Evolutionary conservation across 2,329 filamentous ascomycete genomes (phyloP).

Genomic region (Stachybotrys echinatus): DNA sequence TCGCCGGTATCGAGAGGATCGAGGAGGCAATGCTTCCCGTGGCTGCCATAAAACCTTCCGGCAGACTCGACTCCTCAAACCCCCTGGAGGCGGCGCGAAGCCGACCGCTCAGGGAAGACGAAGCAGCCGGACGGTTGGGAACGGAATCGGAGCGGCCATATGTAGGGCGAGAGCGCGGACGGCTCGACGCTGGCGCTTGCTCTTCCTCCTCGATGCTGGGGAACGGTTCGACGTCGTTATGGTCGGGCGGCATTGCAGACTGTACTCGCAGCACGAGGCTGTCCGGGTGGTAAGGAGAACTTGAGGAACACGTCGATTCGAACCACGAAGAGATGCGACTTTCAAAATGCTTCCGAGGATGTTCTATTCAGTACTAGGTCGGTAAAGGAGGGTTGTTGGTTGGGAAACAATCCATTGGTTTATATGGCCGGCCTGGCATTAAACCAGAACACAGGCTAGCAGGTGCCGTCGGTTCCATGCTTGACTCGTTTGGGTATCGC

Average conservation of each 20-base stretch:
- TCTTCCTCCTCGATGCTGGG: constrained; percentile 12
- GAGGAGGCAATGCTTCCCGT: constrained; percentile 40
- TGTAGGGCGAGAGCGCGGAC: constrained; percentile 1
- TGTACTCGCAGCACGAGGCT: neutral
- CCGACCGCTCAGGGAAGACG: constrained; percentile 23
- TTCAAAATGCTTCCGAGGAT: no score
- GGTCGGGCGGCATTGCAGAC: constrained; percentile 10
- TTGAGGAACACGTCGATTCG: no score
- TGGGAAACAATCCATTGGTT: no score
- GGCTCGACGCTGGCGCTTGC: constrained; percentile 1
- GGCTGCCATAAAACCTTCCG: constrained; percentile 41
- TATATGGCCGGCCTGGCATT: no score
- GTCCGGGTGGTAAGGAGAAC: no score
- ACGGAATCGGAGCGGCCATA: constrained; percentile 5
- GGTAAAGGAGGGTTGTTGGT: no score
- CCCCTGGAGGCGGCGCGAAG: constrained; percentile 25
- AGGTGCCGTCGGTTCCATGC: no score
- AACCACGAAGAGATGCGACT: no score
- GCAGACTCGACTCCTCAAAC: constrained; percentile 41
- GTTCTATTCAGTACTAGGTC: no score
- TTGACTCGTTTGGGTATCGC: no score
- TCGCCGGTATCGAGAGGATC: constrained; percentile 19
- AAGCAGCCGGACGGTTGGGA: constrained; percentile 19
- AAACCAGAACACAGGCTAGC: no score
- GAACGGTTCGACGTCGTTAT: constrained; percentile 18